Base-by-base conservation (phyloP, 495 filamentous ascomycete species). In the Talaromyces adpressus region DNA sequence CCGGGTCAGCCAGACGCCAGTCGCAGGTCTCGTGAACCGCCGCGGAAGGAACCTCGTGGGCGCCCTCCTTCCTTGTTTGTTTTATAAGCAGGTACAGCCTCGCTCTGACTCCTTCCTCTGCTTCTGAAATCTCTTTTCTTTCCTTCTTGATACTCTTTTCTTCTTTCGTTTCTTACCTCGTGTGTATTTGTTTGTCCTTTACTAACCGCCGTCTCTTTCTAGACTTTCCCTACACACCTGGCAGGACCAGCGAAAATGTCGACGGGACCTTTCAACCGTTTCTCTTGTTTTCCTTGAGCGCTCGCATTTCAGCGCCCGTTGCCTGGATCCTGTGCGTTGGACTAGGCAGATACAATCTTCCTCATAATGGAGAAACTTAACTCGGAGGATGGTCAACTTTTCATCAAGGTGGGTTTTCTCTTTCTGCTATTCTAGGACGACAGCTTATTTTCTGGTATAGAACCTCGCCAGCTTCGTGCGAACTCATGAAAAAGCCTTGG, bases 401-500 rank as follows among this genome's bases (percentile, higher is more conserved):
- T 93, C 78, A 83, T 94, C 68, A 96, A 92, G 83, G 90, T 91
- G 80, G 54, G 79, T 64, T 30, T 36, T 0, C 12, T 12, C 29
- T 58, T 58, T 54, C 30, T 25, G 20, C 34, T 32, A n/a, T 29
- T 22, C 56, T 20, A 54, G 49, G 34, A 53, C 18, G 34, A 32
- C 29, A 39, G 62, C 70, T 70, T 57, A 69, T 36, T 39, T 59
- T 20, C 1, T 12, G 23, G 58, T 29, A 25, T 14, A 97, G 93
- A 94, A 94, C 79, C 84, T 98, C 65, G 92, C 93, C 66, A 89
- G 87, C 73, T 98, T 96, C 77, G 92, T 98, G 72, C 91, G 93
- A 62, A 96, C 92, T 36, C 91, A 98, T 77, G 94, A 98, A 74
- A 96, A 95, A 78, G 94, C 92, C 27, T 85, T 98, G 64, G 94